Base-by-base conservation (phyloP, 2,329 filamentous ascomycete genomes). In the Incumbomyces lentus region DNA sequence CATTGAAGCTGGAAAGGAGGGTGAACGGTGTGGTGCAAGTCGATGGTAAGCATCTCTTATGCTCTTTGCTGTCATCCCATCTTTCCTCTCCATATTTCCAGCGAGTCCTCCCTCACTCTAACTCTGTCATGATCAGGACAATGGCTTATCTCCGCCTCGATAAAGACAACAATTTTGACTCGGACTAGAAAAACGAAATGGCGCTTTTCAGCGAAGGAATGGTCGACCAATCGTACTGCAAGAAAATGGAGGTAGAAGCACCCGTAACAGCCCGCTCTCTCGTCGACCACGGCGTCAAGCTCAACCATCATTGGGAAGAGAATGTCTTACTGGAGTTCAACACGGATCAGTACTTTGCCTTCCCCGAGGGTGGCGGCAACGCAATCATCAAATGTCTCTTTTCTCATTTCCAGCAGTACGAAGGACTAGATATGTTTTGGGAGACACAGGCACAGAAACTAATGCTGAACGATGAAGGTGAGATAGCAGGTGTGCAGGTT, bases 81-180 rank as follows among this genome's bases (percentile, higher is more conserved):
- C 22, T 26, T 8, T 26, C 22, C 8, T 26, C 22, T 26, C 22
- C 8, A 8, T 26, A 5, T 8, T 26, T 26, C 22, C 22, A n/a
- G n/a, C n/a, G n/a, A n/a, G n/a, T n/a, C n/a, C n/a, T n/a, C n/a
- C n/a, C n/a, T n/a, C n/a, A n/a, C n/a, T n/a, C n/a, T n/a, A n/a
- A n/a, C n/a, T n/a, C n/a, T n/a, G n/a, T n/a, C n/a, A n/a, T n/a
- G n/a, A n/a, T n/a, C 33, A 40, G 64, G 65, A 68, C 64, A 2
- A 66, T 66, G 62, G 64, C 66, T 4, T 67, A 66, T 49, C 57
- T 69, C 6, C 56, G 64, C n/a, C 51, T 69, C 6, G 64, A 66
- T 55, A 62, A 62, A 49, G 57, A 67, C 44, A 54, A 54, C 46
- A 49, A 54, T 13, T 54, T 54, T 33, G 52, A 54, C 19, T 19